Conservation (phyloP, 192 early-diverging fungal genomes). For the Coemansia sp. region DNA sequence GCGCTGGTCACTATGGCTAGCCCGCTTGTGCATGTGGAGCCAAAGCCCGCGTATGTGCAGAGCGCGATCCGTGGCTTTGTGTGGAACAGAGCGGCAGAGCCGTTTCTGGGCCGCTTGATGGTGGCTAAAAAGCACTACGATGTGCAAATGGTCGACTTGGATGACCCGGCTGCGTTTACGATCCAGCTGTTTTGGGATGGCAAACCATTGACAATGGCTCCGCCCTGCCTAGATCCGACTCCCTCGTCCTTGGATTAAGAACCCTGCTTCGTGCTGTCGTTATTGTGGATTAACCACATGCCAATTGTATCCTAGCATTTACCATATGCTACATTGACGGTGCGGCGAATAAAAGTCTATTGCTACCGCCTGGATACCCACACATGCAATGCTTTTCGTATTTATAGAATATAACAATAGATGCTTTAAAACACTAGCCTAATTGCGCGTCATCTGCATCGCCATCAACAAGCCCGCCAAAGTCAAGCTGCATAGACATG, state of each 20-base stretch:
- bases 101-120: slow-evolving; percentile 38
- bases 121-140: slow-evolving; percentile 48
- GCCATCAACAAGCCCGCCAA: slow-evolving; percentile 25
- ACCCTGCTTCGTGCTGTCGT: no score
- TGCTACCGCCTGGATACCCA: no score
- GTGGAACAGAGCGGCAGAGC: slow-evolving; percentile 43
- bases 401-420: no score
- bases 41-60: background rate
- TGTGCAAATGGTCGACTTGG: slow-evolving; percentile 21
- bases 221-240: background rate
- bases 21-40: background rate
- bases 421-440: background rate
- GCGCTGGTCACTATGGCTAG: slow-evolving; percentile 35
- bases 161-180: slow-evolving; percentile 33
- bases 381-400: no score
- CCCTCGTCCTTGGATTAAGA: background rate
- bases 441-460: slow-evolving; percentile 2
- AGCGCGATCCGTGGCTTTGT: slow-evolving; percentile 40
- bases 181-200: slow-evolving; percentile 52
- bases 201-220: slow-evolving; percentile 15
- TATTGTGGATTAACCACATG: no score
- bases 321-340: no score
- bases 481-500: slow-evolving; percentile 45
- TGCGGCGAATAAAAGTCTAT: no score
- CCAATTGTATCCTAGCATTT: no score